Percentiles rank a stretch among this genome's conserved stretches.
Evolutionary conservation across 139 green algal genomes (phyloP).

Genomic region (Tetradesmus lagerheimii): DNA sequence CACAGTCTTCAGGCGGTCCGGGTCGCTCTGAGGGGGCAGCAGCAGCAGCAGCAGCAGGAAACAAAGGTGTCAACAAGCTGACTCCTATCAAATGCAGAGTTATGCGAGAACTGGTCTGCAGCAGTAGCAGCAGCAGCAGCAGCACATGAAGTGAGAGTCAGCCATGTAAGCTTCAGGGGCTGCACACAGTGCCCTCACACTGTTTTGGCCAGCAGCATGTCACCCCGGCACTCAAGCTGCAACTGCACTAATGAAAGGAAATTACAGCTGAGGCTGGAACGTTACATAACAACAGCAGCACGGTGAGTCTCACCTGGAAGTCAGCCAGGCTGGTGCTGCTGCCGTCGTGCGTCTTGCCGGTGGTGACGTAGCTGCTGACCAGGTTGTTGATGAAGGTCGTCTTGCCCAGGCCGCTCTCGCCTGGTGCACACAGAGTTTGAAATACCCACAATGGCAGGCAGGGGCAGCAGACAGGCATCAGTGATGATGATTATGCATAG

Average conservation of each 20-base stretch:
- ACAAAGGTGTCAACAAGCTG: no score
- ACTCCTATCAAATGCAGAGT: no score
- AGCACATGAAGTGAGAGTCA: no score
- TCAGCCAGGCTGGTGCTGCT: slow-evolving; percentile 20
- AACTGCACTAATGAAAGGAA: no score
- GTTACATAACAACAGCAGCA: not conserved
- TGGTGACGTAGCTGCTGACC: slow-evolving; percentile 13
- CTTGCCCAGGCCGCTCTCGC: slow-evolving; percentile 42
- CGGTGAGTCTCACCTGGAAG: slow-evolving; percentile 25
- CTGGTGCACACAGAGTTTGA: not conserved
- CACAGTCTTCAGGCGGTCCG: slow-evolving; percentile 41
- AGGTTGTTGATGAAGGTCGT: slow-evolving; percentile 48
- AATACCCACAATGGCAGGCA: not conserved
- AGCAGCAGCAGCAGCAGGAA: slow-evolving; percentile 17
- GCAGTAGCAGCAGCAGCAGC: slow-evolving; percentile 11
- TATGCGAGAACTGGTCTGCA: no score
- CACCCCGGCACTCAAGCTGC: no score
- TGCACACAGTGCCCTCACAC: no score
- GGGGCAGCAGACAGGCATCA: slow-evolving; percentile 12
- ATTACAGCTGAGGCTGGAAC: not conserved
- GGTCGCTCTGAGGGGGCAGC: not conserved
- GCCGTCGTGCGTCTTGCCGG: slow-evolving; percentile 10
- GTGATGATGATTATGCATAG: no score
- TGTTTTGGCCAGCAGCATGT: no score
- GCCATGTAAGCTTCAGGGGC: no score